phyloP scores from a whole-genome alignment of 306 rosid species.

The Trifolium pratense region DNA sequence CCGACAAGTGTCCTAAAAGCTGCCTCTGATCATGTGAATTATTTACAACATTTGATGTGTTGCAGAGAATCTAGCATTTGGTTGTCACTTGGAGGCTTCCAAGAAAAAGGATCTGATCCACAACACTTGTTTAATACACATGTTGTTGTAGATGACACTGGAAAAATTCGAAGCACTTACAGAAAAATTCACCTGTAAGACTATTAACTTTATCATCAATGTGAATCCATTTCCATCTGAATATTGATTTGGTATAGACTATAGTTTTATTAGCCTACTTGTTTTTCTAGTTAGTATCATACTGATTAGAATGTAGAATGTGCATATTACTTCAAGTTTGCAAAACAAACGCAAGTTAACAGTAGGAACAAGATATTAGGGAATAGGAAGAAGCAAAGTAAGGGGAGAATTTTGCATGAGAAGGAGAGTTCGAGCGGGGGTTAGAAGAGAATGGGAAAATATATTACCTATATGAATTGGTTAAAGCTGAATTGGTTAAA shows the following conservation, averaged over 20 bases:
- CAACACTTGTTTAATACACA: conserved; percentile 80
- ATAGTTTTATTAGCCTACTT: not conserved
- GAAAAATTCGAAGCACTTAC: conserved; percentile 71
- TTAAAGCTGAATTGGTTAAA: not conserved
- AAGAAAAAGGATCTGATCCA: conserved; percentile 81
- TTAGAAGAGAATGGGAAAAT: not conserved
- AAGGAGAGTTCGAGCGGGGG: not conserved
- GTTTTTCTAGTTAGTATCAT: conserved; percentile 31
- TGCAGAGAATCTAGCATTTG: conserved; percentile 92
- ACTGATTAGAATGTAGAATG: not conserved
- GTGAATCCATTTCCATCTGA: conserved; percentile 11
- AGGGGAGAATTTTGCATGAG: not conserved
- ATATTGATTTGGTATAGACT: not conserved
- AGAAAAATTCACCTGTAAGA: conserved; percentile 90
- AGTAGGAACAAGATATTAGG: conserved; percentile 8
- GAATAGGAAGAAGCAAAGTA: conserved; percentile 12
- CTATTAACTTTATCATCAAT: conserved; percentile 2
- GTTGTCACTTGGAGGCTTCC: conserved; percentile 98
- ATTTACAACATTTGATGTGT: conserved; percentile 19
- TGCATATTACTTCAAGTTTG: conserved; percentile 23
- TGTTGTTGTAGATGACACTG: conserved; percentile 80
- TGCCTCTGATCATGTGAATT: conserved; percentile 17
- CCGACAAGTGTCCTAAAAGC: too few species aligned
- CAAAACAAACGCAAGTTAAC: not conserved
- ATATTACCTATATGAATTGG: not conserved